These are phyloP conservation scores for Mortierella sp. DNA, from an alignment of 371 early-diverging fungal species.

Conservation along the genomic window DNA sequence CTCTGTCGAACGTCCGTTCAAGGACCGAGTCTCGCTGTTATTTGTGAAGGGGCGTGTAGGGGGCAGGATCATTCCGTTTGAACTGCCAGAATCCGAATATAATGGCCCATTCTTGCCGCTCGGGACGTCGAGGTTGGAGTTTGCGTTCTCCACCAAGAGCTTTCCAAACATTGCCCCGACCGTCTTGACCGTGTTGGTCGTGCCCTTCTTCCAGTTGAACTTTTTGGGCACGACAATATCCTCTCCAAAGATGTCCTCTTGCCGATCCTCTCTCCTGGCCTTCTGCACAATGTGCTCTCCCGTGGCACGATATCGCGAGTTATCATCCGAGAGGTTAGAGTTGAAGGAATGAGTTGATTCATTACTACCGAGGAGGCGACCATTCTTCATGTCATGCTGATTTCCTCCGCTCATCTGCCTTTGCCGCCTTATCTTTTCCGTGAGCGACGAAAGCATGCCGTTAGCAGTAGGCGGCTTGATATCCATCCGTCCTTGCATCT, in stretches of 20 bases:
- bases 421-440: slow-evolving; percentile 30
- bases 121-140: slow-evolving; percentile 17
- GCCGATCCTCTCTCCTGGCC: slow-evolving; percentile 14
- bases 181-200: slow-evolving; percentile 27
- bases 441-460: slow-evolving; percentile 25
- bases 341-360: slow-evolving; percentile 28
- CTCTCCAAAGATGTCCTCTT: slow-evolving; percentile 15
- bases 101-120: slow-evolving; percentile 8
- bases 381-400: slow-evolving; percentile 18
- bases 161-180: slow-evolving; percentile 60
- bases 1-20: slow-evolving; percentile 48
- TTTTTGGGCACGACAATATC: slow-evolving; percentile 23
- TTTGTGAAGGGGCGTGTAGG: slow-evolving; percentile 24
- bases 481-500: slow-evolving; percentile 48
- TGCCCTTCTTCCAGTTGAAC: slow-evolving; percentile 44
- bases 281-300: slow-evolving; percentile 1
- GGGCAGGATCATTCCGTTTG: slow-evolving; percentile 27
- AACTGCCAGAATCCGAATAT: slow-evolving; percentile 26
- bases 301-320: not conserved
- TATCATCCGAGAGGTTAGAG: slow-evolving; percentile 18
- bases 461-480: slow-evolving; percentile 10
- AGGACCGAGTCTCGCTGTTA: slow-evolving; percentile 43
- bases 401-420: slow-evolving; percentile 34
- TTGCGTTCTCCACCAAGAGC: slow-evolving; percentile 16
- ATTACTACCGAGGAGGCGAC: slow-evolving; percentile 14